Evolutionary conservation across 164 flowering plant species (phyloP).

Genomic region (Piper betle): DNA sequence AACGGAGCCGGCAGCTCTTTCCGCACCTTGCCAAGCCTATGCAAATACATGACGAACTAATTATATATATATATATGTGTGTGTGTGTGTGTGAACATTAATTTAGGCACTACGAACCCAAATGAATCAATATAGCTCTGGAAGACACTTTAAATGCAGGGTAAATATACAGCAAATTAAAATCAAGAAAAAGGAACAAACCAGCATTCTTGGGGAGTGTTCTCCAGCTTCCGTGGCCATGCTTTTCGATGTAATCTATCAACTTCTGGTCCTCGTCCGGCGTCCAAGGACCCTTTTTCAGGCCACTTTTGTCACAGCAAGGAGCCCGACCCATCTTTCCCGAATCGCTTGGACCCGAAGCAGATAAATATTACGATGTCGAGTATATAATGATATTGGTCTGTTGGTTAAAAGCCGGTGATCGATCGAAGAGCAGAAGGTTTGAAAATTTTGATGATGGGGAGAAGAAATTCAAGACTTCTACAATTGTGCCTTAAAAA

Average conservation of each 20-base stretch:
- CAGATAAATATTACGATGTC: too few relatives aligned
- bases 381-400: too few relatives aligned
- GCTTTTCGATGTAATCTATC: constrained; percentile 58
- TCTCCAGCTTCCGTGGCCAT: constrained; percentile 89
- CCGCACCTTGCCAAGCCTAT: constrained; percentile 70
- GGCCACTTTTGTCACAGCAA: constrained; percentile 78
- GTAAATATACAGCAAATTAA: neutral
- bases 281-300: constrained; percentile 94
- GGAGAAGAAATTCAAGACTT: neutral
- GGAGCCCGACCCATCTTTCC: constrained; percentile 78
- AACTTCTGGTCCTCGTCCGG: constrained; percentile 86
- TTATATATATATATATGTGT: too few relatives aligned
- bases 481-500: neutral
- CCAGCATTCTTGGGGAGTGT: constrained; percentile 90
- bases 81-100: too few relatives aligned
- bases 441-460: neutral
- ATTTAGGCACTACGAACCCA: too few relatives aligned
- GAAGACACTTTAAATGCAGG: neutral
- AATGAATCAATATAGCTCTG: neutral
- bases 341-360: neutral
- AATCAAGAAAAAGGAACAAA: neutral
- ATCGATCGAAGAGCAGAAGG: neutral
- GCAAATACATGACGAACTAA: too few relatives aligned
- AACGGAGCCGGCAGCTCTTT: constrained; percentile 66
- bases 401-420: neutral